Evolutionary conservation across 164 flowering plant genomes (phyloP).

Genomic region (Vitis vinifera): ASM3070453v1 NC_081820.1:27168501-27169000

Average conservation of each 20-base stretch:
- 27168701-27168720: too few species aligned
- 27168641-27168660: too few species aligned
- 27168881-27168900: constrained; percentile 75
- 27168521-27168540: too few species aligned
- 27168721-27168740: too few species aligned
- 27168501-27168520: too few species aligned
- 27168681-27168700: too few species aligned
- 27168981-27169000: constrained; percentile 60
- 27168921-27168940: constrained; percentile 88
- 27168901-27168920: constrained; percentile 77
- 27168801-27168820: constrained; percentile 27
- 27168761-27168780: background rate
- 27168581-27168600: background rate
- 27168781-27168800: constrained; percentile 1
- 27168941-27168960: constrained; percentile 92
- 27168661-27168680: too few species aligned
- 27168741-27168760: background rate
- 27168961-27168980: constrained; percentile 93
- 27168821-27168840: constrained; percentile 91
- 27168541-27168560: too few species aligned
- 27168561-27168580: too few species aligned
- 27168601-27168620: background rate
- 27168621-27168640: too few species aligned
- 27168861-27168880: constrained; percentile 48
- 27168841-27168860: constrained; percentile 63